Base-by-base conservation (phyloP, 768 basidiomycete genomes). In the Leccinum aurantiacum region DNA sequence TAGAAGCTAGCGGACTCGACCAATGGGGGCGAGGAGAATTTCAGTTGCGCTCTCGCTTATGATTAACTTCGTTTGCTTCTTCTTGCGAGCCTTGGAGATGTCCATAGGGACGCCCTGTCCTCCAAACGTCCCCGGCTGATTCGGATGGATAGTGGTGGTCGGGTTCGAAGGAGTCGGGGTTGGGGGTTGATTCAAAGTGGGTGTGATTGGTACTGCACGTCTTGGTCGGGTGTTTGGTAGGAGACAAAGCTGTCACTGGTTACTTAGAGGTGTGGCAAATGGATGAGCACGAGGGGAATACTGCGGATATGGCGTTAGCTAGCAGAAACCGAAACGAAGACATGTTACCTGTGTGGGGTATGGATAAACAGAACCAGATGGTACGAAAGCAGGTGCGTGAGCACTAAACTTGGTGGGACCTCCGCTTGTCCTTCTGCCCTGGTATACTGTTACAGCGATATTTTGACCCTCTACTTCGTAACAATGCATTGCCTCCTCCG, bases 161-260 rank as follows among this genome's bases (percentile, higher is more conserved):
- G 25, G 25, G 25, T 25, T 25, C 25, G 25, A 25, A 25, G 25
- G 25, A 25, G 25, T 25, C 25, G 25, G 25, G 25, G 25, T 25
- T 25, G 25, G 25, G 25, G 25, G 25, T 25, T 25, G 25, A 25
- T 25, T 25, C 25, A 25, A 25, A 25, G 25, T 25, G 25, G 25
- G 25, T 25, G 25, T 25, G 25, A 25, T 25, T 25, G 25, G 25
- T 25, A 25, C 25, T 25, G 25, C 25, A 6, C 25, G 25, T 25
- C 91, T 82, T 93, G 89, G 63, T 89, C 86, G 22, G 93, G 90
- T 11, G 84, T 83, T 70, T 93, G 90, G 75, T 78, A 95, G 3
- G 90, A 92, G 47, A 95, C 94, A 67, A 95, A 96, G 29, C 90
- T 93, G 68, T 93, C 90, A 68, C 90, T 93, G 56, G 65, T 84